A percentile compares a stretch with the other conserved stretches of the same genome.
These are phyloP conservation scores for Pseudognaphalium luteoalbum DNA, from an alignment of 129 eudicot species.

Conservation along the genomic window DNA sequence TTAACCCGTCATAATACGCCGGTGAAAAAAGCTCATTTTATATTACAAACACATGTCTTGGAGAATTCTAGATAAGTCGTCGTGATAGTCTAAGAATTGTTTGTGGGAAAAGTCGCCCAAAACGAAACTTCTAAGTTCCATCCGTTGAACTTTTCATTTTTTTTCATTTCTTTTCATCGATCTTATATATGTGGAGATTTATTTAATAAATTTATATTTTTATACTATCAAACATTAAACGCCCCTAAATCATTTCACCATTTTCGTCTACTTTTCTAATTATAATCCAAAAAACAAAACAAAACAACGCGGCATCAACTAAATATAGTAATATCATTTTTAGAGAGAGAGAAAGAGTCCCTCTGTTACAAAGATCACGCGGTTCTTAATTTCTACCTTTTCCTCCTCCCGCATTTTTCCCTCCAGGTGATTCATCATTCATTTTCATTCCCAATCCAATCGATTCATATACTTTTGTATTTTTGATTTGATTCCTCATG, in stretches of 20 bases:
- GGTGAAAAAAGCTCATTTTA: too few species aligned
- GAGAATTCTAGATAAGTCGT: too few species aligned
- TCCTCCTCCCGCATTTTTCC: slow-evolving; percentile 35
- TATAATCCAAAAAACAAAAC: neutral
- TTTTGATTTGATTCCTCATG: neutral
- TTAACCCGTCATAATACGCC: too few species aligned
- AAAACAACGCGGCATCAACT: slow-evolving; percentile 9
- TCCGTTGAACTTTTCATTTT: too few species aligned
- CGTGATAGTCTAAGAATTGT: too few species aligned
- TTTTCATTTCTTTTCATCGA: too few species aligned
- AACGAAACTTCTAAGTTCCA: too few species aligned
- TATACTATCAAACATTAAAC: neutral
- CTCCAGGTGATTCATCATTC: slow-evolving; percentile 19
- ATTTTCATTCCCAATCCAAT: neutral
- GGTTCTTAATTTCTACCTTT: slow-evolving; percentile 34
- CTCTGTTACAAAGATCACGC: slow-evolving; percentile 31
- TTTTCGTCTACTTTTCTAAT: too few species aligned
- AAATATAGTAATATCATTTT: slow-evolving; percentile 30
- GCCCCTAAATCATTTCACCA: slow-evolving; percentile 16
- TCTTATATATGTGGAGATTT: too few species aligned
- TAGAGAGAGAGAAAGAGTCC: neutral
- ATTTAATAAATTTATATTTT: too few species aligned
- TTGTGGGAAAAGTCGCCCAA: too few species aligned
- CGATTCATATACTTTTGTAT: neutral
- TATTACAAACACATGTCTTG: too few species aligned